Evolutionary conservation across 2,329 filamentous ascomycete genomes (phyloP), one percentile per base, ranked within the genome.

Genomic region (Fusarium brachygibbosum): DNA sequence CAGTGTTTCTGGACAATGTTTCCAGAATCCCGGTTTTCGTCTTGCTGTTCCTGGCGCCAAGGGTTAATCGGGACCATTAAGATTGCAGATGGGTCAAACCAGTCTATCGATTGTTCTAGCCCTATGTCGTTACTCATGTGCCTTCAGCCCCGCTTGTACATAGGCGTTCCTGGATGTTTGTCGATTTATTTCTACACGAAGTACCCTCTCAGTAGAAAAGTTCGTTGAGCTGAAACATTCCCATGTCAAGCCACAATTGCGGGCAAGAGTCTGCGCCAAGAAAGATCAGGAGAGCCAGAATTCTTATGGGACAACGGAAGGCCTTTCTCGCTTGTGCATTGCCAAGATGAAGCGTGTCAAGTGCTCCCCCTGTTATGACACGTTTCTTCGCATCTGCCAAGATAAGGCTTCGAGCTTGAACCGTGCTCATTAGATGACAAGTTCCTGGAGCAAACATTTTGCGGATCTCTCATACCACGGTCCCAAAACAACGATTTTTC

Each of bases 91-190:
- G 62, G 60, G 62, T 41, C 60, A 52, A 51, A 48, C 37, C 35
- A 45, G 14, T 59, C 52, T 64, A 58, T 58, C 37, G 34, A 44
- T 35, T 35, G 37, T 32, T 50, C 60, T 65, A 65, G 60, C 52
- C 45, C 49, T 28, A 37, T 58, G 19, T 34, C 17, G 34, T 21
- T 40, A 32, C 45, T 38, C 40, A 19, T 34, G 25, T 38, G 14
- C 21, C 25, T 25, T 29, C 37, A 17, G 40, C 40, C 29, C 48
- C 34, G 48, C 48, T 50, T 28, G n/a, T n/a, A 28, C 32, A 6
- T 21, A 28, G 17, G 32, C n/a, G 25, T 38, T 8, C 60, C 41
- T 32, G 53, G 9, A 29, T 37, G 35, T 34, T 44, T 38, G 23
- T 12, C 14, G 23, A 49, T 57, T 37, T 25, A 23, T 64, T 17